Evolutionary conservation across 2,329 filamentous ascomycete species (phyloP), one percentile per base, ranked within the genome.

Genomic region (Alternaria consortialis): DNA sequence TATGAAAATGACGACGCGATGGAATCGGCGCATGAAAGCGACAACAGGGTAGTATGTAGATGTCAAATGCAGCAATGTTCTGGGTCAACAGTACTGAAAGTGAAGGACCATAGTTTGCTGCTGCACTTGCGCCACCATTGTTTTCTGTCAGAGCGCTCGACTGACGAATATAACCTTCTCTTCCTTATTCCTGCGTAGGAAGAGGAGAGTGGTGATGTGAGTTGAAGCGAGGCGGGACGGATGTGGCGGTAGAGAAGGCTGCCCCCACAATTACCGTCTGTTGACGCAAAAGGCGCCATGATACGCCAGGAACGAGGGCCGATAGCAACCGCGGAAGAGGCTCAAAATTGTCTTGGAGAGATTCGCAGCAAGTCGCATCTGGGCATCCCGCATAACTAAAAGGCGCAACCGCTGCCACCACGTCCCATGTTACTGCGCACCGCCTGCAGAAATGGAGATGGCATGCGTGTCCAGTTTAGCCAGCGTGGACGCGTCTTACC

Each of bases 361-460:
- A 61, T 56, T 61, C 59, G 64, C 58, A 60, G 60, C 52, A 25
- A 51, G 58, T 60, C 58, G 43, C 60, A 60, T 60, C 40, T 27
- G 53, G 62, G 48, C 34, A 51, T 63, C 59, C 39, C 65, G 60
- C 63, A 69, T 62, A 57, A 62, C 43, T 58, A 51, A 58, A 51
- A 58, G 58, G 61, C 65, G 62, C 68, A 61, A 20, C 54, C 58
- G 66, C 68, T 66, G 69, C 64, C 58, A 63, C 64, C 43, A 51
- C 64, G 53, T 65, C 56, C 62, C 69, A 77, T 76, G 74, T 72
- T 71, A 54, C 67, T 71, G 69, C 72, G 70, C 67, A 66, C 66
- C 62, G 58, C 55, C 40, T 64, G 67, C 66, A 70, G 71, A 64
- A 55, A 78, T 75, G 76, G 53, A 57, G 27, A 77, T 76, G 76